Conservation (phyloP, 1,284 basidiomycete species). For the Gomphus bonarii region DNA sequence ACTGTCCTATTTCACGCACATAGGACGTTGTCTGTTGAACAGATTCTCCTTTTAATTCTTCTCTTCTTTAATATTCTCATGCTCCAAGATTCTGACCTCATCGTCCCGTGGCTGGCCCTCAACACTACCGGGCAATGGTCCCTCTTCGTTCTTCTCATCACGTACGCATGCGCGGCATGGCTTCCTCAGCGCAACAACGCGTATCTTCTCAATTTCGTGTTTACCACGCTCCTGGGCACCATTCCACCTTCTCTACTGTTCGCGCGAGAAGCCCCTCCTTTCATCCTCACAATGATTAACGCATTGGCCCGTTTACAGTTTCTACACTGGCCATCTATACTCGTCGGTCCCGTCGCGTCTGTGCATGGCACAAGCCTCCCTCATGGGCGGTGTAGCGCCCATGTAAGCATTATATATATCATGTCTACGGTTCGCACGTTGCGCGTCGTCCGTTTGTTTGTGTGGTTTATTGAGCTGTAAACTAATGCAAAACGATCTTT, state of each 20-base stretch:
- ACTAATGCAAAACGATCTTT: too few species aligned
- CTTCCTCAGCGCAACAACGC: constrained; percentile 2
- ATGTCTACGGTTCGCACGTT: neutral
- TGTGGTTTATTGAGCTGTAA: too few species aligned
- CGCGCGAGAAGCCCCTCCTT: neutral
- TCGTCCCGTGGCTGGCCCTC: neutral
- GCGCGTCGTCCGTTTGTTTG: too few species aligned
- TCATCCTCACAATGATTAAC: neutral
- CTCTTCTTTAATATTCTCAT: neutral
- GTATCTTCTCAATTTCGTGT: neutral
- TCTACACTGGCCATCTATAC: neutral
- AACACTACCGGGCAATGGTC: constrained; percentile 1
- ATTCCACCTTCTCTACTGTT: neutral
- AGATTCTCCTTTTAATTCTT: neutral
- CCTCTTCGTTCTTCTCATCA: neutral
- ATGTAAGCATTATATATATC: neutral
- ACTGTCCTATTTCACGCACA: too few species aligned
- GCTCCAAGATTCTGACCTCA: neutral
- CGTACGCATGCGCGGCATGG: neutral
- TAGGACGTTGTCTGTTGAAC: too few species aligned
- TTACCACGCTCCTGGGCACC: neutral
- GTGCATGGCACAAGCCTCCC: neutral
- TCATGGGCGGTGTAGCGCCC: neutral
- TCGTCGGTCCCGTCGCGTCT: neutral
- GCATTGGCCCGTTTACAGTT: neutral